Conservation (phyloP, 805 yeast species). For the Kazachstania kunashirensis region DNA sequence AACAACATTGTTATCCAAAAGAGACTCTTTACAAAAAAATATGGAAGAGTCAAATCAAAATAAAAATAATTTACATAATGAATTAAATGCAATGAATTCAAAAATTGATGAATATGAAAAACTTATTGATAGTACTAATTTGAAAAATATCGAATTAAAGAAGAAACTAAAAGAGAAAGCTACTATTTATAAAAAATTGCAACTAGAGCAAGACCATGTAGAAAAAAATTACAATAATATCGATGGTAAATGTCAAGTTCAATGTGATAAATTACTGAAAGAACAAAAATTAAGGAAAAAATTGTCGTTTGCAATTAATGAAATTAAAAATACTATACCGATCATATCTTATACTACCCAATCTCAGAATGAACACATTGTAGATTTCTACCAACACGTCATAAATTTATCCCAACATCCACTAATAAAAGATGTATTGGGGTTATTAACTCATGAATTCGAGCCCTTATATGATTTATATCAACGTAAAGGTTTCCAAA, state of each 20-base stretch:
- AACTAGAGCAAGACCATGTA: slow-evolving; percentile 9
- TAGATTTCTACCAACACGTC: too few relatives aligned
- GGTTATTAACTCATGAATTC: background rate
- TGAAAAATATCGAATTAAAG: background rate
- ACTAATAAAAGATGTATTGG: background rate
- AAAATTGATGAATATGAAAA: background rate
- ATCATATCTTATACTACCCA: slow-evolving; percentile 1
- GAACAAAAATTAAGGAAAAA: slow-evolving; percentile 34
- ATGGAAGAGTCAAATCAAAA: background rate
- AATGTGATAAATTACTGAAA: slow-evolving; percentile 27
- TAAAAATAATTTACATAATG: background rate
- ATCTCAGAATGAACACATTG: too few relatives aligned
- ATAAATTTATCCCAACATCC: slow-evolving; percentile 2
- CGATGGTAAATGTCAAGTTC: slow-evolving; percentile 16
- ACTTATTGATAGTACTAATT: background rate
- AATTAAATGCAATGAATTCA: slow-evolving; percentile 8
- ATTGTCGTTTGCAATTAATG: slow-evolving; percentile 41
- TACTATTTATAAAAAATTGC: background rate
- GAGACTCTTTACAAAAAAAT: background rate
- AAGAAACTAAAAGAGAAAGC: background rate
- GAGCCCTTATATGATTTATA: background rate
- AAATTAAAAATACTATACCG: slow-evolving; percentile 11
- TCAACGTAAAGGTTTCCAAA: background rate
- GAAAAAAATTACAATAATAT: background rate
- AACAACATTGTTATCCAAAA: too few relatives aligned